Percentiles rank a stretch among this genome's conserved stretches.
Conservation (phyloP, 257 asterid genomes). For the Pogostemon cablin region DNA sequence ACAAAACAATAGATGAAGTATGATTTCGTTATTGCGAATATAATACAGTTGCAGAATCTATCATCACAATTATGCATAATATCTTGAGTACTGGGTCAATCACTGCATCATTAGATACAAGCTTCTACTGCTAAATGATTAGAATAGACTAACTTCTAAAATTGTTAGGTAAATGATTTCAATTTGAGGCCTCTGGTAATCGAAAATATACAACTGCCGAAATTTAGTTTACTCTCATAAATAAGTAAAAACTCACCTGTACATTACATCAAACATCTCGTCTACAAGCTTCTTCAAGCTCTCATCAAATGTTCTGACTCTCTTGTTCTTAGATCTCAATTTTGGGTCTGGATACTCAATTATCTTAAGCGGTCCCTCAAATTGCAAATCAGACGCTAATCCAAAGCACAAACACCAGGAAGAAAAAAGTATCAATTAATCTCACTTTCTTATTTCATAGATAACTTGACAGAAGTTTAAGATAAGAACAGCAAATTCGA, state of each 20-base stretch:
- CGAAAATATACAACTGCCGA: background rate
- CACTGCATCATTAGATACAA: background rate
- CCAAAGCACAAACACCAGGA: conserved; percentile 23
- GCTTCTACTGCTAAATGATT: background rate
- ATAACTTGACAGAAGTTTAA: background rate
- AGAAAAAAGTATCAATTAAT: background rate
- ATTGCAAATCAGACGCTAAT: conserved; percentile 74
- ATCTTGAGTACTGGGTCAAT: background rate
- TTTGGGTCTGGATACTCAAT: conserved; percentile 86
- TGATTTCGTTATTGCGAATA: background rate
- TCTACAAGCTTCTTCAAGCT: conserved; percentile 73
- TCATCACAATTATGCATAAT: background rate
- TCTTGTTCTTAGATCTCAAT: conserved; percentile 79
- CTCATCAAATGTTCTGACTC: conserved; percentile 60
- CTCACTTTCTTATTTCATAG: background rate
- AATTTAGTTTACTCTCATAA: background rate
- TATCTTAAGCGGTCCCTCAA: conserved; percentile 58
- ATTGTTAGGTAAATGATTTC: background rate
- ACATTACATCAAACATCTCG: conserved; percentile 96
- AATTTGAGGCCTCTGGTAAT: background rate
- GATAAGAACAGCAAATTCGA: background rate
- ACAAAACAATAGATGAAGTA: no score
- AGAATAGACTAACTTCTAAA: background rate
- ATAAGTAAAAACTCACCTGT: conserved; percentile 51
- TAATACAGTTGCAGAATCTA: conserved; percentile 6